Conservation (phyloP, 768 basidiomycete genomes). For the Galerina sulciceps region DNA sequence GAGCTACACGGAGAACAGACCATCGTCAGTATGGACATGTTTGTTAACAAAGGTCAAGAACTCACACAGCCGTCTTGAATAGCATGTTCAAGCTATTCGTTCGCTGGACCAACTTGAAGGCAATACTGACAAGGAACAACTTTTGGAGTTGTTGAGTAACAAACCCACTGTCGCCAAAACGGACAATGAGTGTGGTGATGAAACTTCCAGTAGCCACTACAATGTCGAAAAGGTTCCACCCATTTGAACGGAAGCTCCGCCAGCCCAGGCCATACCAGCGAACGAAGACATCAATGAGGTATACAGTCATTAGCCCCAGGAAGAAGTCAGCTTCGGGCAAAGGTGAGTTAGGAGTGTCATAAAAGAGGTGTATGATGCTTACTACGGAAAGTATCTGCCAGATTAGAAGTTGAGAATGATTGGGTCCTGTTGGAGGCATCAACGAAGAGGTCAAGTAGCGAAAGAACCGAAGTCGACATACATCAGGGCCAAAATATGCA, state of each 20-base stretch:
- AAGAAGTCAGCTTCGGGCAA: constrained; percentile 69
- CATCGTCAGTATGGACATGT: neutral
- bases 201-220: constrained; percentile 81
- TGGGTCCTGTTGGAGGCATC: constrained; percentile 64
- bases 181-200: constrained; percentile 78
- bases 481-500: constrained; percentile 87
- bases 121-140: constrained; percentile 90
- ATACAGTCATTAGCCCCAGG: constrained; percentile 71
- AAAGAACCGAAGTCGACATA: constrained; percentile 37
- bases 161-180: constrained; percentile 55
- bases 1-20: constrained; percentile 49
- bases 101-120: constrained; percentile 92
- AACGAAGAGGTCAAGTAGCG: neutral
- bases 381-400: constrained; percentile 67
- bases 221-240: constrained; percentile 94
- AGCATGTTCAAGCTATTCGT: constrained; percentile 89
- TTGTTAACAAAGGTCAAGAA: neutral
- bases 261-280: constrained; percentile 87
- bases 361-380: constrained; percentile 23
- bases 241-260: constrained; percentile 82
- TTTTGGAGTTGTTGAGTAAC: constrained; percentile 75
- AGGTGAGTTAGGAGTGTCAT: neutral
- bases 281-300: constrained; percentile 75
- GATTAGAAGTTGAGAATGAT: constrained; percentile 58
- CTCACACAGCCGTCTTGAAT: constrained; percentile 95